Evolutionary conservation across 441 rosid species (phyloP), one percentile per base, ranked within the genome.

Genomic region (Aleurites moluccanus): DNA sequence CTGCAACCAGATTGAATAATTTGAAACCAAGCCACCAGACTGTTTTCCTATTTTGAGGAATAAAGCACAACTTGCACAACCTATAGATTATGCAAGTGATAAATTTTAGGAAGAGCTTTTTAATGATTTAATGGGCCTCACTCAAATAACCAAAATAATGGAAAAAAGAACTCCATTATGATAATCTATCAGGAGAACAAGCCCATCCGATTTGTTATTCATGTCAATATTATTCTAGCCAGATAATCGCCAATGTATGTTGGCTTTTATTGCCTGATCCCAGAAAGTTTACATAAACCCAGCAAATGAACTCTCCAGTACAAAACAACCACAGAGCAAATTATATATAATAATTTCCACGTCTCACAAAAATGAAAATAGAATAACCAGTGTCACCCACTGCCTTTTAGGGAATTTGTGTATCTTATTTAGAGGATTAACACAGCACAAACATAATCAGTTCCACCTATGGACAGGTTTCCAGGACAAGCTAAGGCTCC

Each of bases 101-200:
- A 44, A 23, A 57, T 13, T 15, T n/a, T n/a, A n/a, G n/a, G n/a
- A n/a, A n/a, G n/a, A n/a, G 38, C 35, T 69, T 61, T 18, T 6
- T 14, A 16, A 53, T 42, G 70, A 23, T 30, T 50, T 40, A 33
- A 38, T 18, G 45, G 16, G 11, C 16, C 59, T 33, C 25, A 30
- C 33, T 60, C 62, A 61, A 52, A 45, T 40, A 69, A 68, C n/a
- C 52, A 61, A 69, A 20, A 75, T 10, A 61, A 21, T 60, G 61
- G 23, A 69, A 59, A 27, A 20, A 21, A 33, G 7, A 75, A 47
- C 11, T 45, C 59, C 28, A 62, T 4, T 10, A 71, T 68, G 45
- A 59, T 60, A 33, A 47, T 44, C 42, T 23, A 16, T 47, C 25
- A 21, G 35, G 9, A 67, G 50, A 44, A 56, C 49, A 45, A 21